Evolutionary conservation across 345 rosid species (phyloP).

Genomic region (Conringia planisiliqua): DNA sequence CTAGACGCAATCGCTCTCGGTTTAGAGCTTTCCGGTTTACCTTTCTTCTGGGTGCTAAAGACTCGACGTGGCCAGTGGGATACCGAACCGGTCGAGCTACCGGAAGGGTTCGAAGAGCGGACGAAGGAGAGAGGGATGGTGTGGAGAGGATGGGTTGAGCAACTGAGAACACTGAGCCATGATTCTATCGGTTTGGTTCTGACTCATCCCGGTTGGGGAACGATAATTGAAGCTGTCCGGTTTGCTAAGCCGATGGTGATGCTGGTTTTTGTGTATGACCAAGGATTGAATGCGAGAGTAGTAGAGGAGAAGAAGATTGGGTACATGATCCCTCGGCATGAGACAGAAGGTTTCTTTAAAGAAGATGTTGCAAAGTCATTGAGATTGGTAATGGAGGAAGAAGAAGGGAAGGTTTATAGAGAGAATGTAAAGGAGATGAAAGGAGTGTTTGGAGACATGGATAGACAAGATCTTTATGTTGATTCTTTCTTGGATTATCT

Average conservation of each 20-base stretch:
- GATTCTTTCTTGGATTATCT: conserved; percentile 10
- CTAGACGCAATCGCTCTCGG: conserved; percentile 35
- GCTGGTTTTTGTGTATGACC: conserved; percentile 30
- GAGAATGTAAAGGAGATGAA: conserved; percentile 40
- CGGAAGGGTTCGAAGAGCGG: conserved; percentile 38
- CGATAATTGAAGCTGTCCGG: conserved; percentile 31
- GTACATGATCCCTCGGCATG: conserved; percentile 30
- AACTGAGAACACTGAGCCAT: conserved; percentile 34
- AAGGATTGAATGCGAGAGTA: conserved; percentile 34
- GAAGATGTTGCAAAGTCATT: conserved; percentile 32
- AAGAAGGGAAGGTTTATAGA: conserved; percentile 34
- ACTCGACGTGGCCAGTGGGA: conserved; percentile 20
- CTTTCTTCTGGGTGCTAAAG: conserved; percentile 46
- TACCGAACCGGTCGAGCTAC: conserved; percentile 22
- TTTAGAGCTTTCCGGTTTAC: conserved; percentile 38
- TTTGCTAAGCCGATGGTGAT: conserved; percentile 26
- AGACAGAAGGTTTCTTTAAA: conserved; percentile 30
- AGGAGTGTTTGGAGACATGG: conserved; percentile 18
- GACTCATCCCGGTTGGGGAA: conserved; percentile 38
- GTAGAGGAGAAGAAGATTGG: conserved; percentile 29
- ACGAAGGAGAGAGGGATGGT: conserved; percentile 36
- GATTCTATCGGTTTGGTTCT: conserved; percentile 39
- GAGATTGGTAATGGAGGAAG: conserved; percentile 36
- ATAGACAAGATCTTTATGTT: conserved; percentile 22
- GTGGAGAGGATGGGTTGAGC: conserved; percentile 45